A percentile compares a stretch with the other conserved stretches of the same genome.
Evolutionary conservation across 2,329 filamentous ascomycete genomes (phyloP).

Genomic region (Colletotrichum australisinense): DNA sequence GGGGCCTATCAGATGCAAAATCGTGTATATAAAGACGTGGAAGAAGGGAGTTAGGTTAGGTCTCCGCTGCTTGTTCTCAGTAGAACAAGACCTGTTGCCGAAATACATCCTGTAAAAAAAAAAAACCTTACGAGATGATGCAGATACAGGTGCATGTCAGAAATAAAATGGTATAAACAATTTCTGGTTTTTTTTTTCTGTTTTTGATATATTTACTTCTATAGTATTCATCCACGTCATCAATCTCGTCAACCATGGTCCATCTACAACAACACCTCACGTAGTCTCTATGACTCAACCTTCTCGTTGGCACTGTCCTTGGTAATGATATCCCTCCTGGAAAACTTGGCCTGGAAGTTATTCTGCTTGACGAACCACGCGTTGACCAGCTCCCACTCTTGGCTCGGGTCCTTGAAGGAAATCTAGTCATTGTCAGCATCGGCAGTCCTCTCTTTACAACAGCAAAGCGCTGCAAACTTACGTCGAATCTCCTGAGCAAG

Average conservation of each 20-base stretch:
- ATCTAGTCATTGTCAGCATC: slow-evolving; percentile 52
- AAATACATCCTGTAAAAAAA: not conserved
- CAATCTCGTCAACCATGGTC: not conserved
- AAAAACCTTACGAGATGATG: not conserved
- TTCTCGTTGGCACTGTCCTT: slow-evolving; percentile 41
- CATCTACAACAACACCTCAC: not conserved
- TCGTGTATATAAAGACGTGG: not conserved
- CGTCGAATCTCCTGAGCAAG: slow-evolving; percentile 73
- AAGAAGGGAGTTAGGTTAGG: too few species aligned
- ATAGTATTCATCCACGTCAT: slow-evolving; percentile 6
- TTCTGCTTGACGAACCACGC: slow-evolving; percentile 73
- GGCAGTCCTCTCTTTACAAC: not conserved
- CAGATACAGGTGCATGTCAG: not conserved
- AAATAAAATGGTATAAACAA: not conserved
- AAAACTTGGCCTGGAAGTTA: slow-evolving; percentile 62
- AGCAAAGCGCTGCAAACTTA: slow-evolving; percentile 41
- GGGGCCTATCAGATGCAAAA: not conserved
- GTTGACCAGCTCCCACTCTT: slow-evolving; percentile 70
- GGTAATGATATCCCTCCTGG: slow-evolving; percentile 53
- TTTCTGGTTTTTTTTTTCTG: not conserved
- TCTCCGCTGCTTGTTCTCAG: not conserved
- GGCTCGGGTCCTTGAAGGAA: slow-evolving; percentile 61
- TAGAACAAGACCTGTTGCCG: not conserved
- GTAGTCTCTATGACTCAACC: not conserved
- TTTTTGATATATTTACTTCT: not conserved